Conservation (phyloP, 441 rosid species). For the Manihot esculenta region DNA sequence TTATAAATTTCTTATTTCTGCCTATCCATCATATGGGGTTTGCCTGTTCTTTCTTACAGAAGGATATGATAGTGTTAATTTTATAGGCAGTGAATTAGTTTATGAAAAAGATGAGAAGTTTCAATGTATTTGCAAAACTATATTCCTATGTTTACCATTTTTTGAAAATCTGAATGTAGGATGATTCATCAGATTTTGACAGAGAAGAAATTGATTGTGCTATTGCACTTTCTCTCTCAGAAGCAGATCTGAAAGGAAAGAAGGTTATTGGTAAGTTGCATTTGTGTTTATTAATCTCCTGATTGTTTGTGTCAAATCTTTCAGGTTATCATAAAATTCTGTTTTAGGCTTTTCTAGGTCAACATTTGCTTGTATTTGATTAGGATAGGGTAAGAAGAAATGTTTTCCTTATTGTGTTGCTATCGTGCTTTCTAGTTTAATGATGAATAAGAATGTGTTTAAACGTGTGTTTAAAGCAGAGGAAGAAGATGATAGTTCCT, state of each 20-base stretch:
- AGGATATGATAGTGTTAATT: neutral
- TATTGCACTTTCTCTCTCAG: slow-evolving; percentile 56
- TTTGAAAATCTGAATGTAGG: slow-evolving; percentile 37
- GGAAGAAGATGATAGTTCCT: too few species aligned
- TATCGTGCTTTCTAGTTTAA: too few species aligned
- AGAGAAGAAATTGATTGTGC: slow-evolving; percentile 51
- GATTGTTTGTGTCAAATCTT: neutral
- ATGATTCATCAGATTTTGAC: slow-evolving; percentile 49
- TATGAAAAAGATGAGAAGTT: slow-evolving; percentile 14
- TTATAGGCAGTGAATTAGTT: neutral
- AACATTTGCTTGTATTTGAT: neutral
- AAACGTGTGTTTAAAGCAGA: too few species aligned
- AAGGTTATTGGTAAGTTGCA: slow-evolving; percentile 50
- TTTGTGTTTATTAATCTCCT: neutral
- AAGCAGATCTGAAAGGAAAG: slow-evolving; percentile 54
- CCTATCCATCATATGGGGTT: slow-evolving; percentile 6
- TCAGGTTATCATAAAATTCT: neutral
- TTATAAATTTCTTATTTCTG: neutral
- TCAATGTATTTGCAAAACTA: slow-evolving; percentile 8
- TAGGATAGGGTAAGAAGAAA: neutral
- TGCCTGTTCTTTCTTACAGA: slow-evolving; percentile 9
- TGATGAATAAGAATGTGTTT: too few species aligned
- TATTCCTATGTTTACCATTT: neutral
- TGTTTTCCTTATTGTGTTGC: neutral
- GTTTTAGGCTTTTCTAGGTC: neutral